phyloP scores from a whole-genome alignment of 1,284 basidiomycete species.

The Hemileia vastatrix region DNA sequence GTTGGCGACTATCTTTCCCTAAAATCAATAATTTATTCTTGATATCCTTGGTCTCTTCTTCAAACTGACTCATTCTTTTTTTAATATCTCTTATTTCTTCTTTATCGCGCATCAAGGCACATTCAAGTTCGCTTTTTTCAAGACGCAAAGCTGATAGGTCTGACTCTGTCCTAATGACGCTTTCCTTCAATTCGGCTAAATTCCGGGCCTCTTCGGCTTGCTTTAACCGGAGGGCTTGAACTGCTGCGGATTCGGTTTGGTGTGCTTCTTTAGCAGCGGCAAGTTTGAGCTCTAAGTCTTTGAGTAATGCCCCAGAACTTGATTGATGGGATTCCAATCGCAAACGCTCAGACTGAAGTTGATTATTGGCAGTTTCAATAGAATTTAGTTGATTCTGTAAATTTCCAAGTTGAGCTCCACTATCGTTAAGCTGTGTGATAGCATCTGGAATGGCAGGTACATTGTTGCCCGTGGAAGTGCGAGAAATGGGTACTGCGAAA shows the following conservation, averaged over 20 bases:
- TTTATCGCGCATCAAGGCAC: slow-evolving; percentile 76
- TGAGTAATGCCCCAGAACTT: slow-evolving; percentile 55
- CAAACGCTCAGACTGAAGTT: slow-evolving; percentile 39
- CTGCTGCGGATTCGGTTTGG: slow-evolving; percentile 68
- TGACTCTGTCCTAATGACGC: slow-evolving; percentile 81
- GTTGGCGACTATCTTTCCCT: slow-evolving; percentile 88
- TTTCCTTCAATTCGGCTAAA: slow-evolving; percentile 64
- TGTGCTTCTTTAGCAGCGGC: slow-evolving; percentile 55
- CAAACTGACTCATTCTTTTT: slow-evolving; percentile 68
- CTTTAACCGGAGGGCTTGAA: slow-evolving; percentile 64
- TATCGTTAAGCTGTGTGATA: slow-evolving; percentile 34
- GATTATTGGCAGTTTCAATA: slow-evolving; percentile 52
- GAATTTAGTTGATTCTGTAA: slow-evolving; percentile 69
- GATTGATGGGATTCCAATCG: slow-evolving; percentile 47
- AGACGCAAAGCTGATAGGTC: slow-evolving; percentile 78
- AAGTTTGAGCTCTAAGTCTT: slow-evolving; percentile 46
- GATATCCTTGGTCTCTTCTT: slow-evolving; percentile 60
- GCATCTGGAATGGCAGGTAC: too few relatives aligned
- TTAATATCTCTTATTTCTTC: slow-evolving; percentile 85
- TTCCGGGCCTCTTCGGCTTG: slow-evolving; percentile 61
- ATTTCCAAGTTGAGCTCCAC: slow-evolving; percentile 72
- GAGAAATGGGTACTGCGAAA: background rate
- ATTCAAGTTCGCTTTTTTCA: slow-evolving; percentile 88
- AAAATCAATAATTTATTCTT: slow-evolving; percentile 74
- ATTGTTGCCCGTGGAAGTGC: background rate